A percentile compares a stretch with the other conserved stretches of the same genome.
Conservation (phyloP, 257 asterid species). For the Solanum sitiens region DNA sequence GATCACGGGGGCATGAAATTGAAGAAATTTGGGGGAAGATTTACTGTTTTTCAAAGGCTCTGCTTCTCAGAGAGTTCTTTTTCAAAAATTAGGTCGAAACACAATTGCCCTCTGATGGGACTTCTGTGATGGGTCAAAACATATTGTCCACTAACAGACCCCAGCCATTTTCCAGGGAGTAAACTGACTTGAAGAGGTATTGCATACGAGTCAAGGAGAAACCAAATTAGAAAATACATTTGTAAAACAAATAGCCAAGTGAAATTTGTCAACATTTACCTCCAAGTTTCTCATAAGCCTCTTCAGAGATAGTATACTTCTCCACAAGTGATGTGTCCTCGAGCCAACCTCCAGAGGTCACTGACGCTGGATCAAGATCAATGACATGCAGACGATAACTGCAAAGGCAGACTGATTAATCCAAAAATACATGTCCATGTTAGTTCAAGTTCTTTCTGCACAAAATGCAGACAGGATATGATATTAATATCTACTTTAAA, state of each 20-base stretch:
- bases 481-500: background rate
- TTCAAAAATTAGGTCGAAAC: background rate
- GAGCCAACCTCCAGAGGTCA: slow-evolving; percentile 97
- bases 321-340: slow-evolving; percentile 94
- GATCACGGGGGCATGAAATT: background rate
- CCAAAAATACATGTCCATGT: background rate
- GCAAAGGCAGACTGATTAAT: slow-evolving; percentile 3
- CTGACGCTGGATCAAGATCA: slow-evolving; percentile 89
- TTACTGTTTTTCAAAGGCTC: background rate
- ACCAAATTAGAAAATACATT: background rate
- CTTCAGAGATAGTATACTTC: slow-evolving; percentile 89
- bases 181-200: background rate
- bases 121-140: background rate
- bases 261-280: slow-evolving; percentile 27
- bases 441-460: background rate
- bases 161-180: background rate
- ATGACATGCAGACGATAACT: slow-evolving; percentile 73
- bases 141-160: background rate
- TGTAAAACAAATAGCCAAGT: background rate
- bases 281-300: slow-evolving; percentile 73
- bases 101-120: background rate
- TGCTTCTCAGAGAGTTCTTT: background rate
- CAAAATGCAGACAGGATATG: background rate
- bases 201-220: background rate
- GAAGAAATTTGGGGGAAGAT: background rate